phyloP scores from a whole-genome alignment of 768 basidiomycete species.

The Macrolepiota fuliginosa region DNA sequence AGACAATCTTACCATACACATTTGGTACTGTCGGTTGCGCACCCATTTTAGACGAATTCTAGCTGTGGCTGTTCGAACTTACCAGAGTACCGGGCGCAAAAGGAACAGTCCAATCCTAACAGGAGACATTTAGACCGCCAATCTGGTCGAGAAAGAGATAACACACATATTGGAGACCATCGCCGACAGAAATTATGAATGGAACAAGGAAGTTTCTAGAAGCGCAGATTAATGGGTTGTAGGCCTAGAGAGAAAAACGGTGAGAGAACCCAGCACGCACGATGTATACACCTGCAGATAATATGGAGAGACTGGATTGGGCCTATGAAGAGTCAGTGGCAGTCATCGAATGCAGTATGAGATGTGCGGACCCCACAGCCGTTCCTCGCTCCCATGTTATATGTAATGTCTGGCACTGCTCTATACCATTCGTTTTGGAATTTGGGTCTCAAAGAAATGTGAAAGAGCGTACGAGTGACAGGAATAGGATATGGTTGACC shows the following conservation, averaged over 20 bases:
- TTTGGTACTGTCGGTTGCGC: conserved; percentile 46
- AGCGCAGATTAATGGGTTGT: not conserved
- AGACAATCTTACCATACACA: conserved; percentile 54
- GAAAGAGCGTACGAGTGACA: conserved; percentile 31
- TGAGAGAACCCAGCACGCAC: conserved; percentile 44
- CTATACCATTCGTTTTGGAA: conserved; percentile 23
- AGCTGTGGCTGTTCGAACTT: conserved; percentile 12
- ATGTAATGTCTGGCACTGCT: conserved; percentile 43
- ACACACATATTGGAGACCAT: conserved; percentile 45
- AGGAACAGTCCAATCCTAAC: conserved; percentile 57
- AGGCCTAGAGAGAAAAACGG: not conserved
- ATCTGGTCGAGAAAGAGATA: not conserved
- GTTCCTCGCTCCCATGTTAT: conserved; percentile 38
- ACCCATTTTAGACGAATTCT: not conserved
- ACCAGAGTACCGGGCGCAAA: conserved; percentile 58
- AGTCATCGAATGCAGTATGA: not conserved
- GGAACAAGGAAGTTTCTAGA: conserved; percentile 48
- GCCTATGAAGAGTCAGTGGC: conserved; percentile 31
- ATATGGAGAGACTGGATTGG: conserved; percentile 54
- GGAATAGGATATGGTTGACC: conserved; percentile 36
- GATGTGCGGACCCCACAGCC: conserved; percentile 35
- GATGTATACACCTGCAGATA: conserved; percentile 61
- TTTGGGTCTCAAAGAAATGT: not conserved
- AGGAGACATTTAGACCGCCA: not conserved
- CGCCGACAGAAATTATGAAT: conserved; percentile 48